Evolutionary conservation across 2,329 filamentous ascomycete genomes (phyloP).

Genomic region (Microdochium bolleyi): DNA sequence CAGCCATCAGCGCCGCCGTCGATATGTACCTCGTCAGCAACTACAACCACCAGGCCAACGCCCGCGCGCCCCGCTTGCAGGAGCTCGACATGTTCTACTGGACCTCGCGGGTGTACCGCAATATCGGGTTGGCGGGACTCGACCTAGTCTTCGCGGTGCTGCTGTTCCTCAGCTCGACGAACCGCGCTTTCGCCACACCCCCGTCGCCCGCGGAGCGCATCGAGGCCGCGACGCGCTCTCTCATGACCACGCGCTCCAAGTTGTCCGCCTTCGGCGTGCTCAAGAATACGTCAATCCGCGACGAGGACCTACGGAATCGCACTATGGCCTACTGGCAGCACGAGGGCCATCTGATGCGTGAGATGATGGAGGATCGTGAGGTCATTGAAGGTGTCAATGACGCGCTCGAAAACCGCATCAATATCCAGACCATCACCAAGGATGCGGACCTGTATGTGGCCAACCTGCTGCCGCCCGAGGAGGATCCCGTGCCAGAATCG

Average conservation of each 20-base stretch:
- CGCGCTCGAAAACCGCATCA: slow-evolving; percentile 55
- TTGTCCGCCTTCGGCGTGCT: slow-evolving; percentile 67
- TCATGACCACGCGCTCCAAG: slow-evolving; percentile 57
- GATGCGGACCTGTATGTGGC: slow-evolving; percentile 58
- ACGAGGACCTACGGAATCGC: slow-evolving; percentile 59
- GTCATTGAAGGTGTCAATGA: slow-evolving; percentile 65
- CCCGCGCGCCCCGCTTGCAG: slow-evolving; percentile 48
- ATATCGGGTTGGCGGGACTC: slow-evolving; percentile 53
- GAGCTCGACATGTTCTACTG: slow-evolving; percentile 69
- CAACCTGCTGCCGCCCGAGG: slow-evolving; percentile 24
- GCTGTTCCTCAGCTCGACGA: slow-evolving; percentile 72
- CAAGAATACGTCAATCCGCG: slow-evolving; percentile 70
- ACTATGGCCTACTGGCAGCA: slow-evolving; percentile 72
- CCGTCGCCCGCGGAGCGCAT: slow-evolving; percentile 58
- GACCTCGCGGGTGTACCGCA: slow-evolving; percentile 56
- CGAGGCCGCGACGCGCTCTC: slow-evolving; percentile 44
- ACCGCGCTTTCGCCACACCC: slow-evolving; percentile 64
- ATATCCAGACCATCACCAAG: slow-evolving; percentile 50
- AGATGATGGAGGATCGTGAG: slow-evolving; percentile 72
- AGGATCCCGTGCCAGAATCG: background rate
- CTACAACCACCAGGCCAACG: slow-evolving; percentile 60
- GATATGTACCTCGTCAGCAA: slow-evolving; percentile 60
- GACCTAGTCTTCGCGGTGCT: slow-evolving; percentile 56
- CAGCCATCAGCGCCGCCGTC: slow-evolving; percentile 45
- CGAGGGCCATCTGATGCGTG: slow-evolving; percentile 63